Evolutionary conservation across 2,329 filamentous ascomycete species (phyloP), one percentile per base, ranked within the genome.

Genomic region (Penicillium aurantiogriseum): DNA sequence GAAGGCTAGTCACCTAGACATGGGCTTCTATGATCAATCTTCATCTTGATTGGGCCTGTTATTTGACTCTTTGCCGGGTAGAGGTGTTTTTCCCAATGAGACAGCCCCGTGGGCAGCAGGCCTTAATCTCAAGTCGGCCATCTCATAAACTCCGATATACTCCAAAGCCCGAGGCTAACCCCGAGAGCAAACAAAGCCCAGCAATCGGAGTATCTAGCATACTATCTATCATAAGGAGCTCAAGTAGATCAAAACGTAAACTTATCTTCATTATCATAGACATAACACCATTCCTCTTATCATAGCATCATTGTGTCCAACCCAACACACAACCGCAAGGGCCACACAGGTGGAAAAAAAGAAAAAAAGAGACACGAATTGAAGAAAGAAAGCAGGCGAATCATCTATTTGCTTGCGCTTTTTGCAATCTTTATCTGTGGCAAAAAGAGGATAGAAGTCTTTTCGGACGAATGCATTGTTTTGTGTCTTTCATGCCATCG

Each of bases 201-300:
- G 17, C 36, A 51, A 23, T n/a, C 19, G 8, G 1, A 33, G 36
- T n/a, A 31, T 8, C 48, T 15, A 43, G 15, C 13, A 43, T 11
- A 13, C n/a, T 19, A 39, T 52, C 50, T 44, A 51, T 29, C 15
- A 45, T 23, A 29, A 31, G 11, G 13, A 27, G 17, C 2, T 4
- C 31, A 11, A 35, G 29, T 35, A 29, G n/a, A 36, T 55, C 46
- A 57, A 57, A 51, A 54, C 53, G 13, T 46, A 53, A 64, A 61
- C 58, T 63, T 63, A 45, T 61, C 39, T 65, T 67, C 64, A 64
- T 67, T 67, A 67, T 67, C 62, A 66, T 66, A 57, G 57, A 46
- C 58, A 62, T 63, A 55, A 61, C 58, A 64, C 57, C 60, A 58
- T 63, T 63, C 56, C 57, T 67, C 63, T 50, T 67, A 65, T 67